Base-by-base conservation (phyloP, 108 stramenopile species). In the Nitzschia sp. region DNA sequence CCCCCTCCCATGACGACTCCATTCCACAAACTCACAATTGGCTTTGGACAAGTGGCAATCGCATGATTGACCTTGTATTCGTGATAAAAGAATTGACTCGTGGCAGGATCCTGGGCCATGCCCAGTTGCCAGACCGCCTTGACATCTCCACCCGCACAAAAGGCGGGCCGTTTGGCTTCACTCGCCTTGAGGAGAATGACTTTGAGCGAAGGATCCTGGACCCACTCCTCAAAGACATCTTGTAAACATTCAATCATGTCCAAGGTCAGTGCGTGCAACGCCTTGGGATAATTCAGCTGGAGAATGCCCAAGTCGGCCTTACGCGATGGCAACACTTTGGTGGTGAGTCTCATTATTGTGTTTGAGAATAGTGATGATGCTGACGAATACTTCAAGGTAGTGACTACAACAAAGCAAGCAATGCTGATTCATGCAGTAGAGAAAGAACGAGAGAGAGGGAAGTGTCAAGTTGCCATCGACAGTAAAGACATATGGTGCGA, bases 1-100 rank as follows among this genome's bases (percentile, higher is more conserved):
- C 99, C 99, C 24, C 99, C 99, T 38, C 99, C 99, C 97, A 99
- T 98, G 59, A 97, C 96, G 29, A 98, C 79, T 30, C 99, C 99
- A 77, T 99, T 95, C 98, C 97, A 98, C 25, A 99, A 27, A 3
- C 92, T 88, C 0, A 98, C 72, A 38, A 95, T 91, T 0, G 94
- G 87, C 15, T 78, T 47, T 17, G 67, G 31, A 17, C 59, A 75
- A 0, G 84, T 86, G 6, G 94, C 82, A 62, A 92, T 75, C 32
- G 66, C 64, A 55, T 91, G 51, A 77, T 98, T 96, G 46, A 98
- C 70, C 63, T 82, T 45, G 60, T 98, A 98, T 71, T 98, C 98
- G 46, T 91, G 79, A 26, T 81, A 76, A 70, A 98, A 98, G 73
- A 97, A 98, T 19, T 85, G 70, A 28, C 74, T 46, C 0, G 87